Base-by-base conservation (phyloP, 257 asterid genomes). In the Gentiana macrophylla region DNA sequence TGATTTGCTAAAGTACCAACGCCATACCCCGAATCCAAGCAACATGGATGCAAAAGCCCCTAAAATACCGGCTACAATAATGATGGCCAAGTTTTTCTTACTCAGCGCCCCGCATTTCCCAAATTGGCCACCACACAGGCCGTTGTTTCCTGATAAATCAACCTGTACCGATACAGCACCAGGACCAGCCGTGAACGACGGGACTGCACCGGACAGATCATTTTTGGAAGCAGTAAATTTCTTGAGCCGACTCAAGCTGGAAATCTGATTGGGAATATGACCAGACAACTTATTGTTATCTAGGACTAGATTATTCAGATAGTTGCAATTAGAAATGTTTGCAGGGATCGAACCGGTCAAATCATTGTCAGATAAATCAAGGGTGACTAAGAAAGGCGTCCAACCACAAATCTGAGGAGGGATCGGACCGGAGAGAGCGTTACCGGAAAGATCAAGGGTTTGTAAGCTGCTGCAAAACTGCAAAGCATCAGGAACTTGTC, bases 41-140 rank as follows among this genome's bases (percentile, higher is more conserved):
- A 87, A 48, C 82, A 84, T 52, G 2, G 97, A 84, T 7, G 84
- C 96, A 0, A 84, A 87, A 6, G 90, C 98, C 4, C 94, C 93
- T 35, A n/a, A n/a, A n/a, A n/a, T n/a, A n/a, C n/a, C n/a, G n/a
- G n/a, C n/a, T n/a, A n/a, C n/a, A n/a, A n/a, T 81, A 47, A 91
- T 91, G 35, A 84, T 84, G 0, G 84, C 94, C 62, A 87, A 52
- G 54, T 69, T 91, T 64, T 71, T 70, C 77, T 81, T 87, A 56
- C 90, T 81, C 81, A 83, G 56, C 41, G n/a, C n/a, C n/a, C n/a
- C n/a, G n/a, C n/a, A n/a, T n/a, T n/a, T n/a, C n/a, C n/a, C n/a
- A n/a, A n/a, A 68, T 1, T 71, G 59, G 4, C 77, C 80, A 11
- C 95, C 95, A 55, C 97, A 87, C 6, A 91, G 86, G 32, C 89